Evolutionary conservation across 306 rosid genomes (phyloP).

Genomic region (Castanea crenata): DNA sequence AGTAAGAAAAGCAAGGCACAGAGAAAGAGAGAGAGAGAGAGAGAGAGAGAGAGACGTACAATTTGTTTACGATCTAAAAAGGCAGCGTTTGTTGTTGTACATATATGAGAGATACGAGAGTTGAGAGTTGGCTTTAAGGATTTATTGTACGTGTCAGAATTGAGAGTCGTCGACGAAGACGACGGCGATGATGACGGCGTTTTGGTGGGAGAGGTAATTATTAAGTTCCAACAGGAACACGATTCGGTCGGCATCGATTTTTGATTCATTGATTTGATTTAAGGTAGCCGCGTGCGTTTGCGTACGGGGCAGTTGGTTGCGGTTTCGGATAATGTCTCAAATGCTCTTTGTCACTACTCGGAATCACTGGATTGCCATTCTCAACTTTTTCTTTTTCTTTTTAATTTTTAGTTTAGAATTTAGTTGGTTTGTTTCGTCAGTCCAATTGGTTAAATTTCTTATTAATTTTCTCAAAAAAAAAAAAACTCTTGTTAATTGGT

Average conservation of each 20-base stretch:
- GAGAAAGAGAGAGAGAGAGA: background rate
- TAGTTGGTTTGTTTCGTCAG: accelerated
- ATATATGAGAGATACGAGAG: too few relatives aligned
- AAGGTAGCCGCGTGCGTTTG: too few relatives aligned
- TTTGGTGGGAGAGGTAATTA: background rate
- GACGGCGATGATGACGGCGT: background rate
- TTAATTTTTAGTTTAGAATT: too few relatives aligned
- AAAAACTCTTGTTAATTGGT: too few relatives aligned
- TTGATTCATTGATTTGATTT: background rate
- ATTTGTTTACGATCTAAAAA: background rate
- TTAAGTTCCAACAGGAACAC: background rate
- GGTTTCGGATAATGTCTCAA: background rate
- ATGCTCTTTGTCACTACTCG: background rate
- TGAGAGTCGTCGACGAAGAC: background rate
- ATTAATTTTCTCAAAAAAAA: too few relatives aligned
- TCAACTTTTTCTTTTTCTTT: background rate
- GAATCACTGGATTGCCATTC: background rate
- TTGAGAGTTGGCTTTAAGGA: background rate
- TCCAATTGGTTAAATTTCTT: accelerated
- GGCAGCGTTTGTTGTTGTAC: background rate
- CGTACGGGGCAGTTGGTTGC: background rate
- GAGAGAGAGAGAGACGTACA: background rate
- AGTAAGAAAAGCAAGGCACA: too few relatives aligned
- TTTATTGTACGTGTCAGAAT: background rate
- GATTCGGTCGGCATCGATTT: background rate